Evolutionary conservation across 768 basidiomycete genomes (phyloP).

Genomic region (Suillus brevipes): DNA sequence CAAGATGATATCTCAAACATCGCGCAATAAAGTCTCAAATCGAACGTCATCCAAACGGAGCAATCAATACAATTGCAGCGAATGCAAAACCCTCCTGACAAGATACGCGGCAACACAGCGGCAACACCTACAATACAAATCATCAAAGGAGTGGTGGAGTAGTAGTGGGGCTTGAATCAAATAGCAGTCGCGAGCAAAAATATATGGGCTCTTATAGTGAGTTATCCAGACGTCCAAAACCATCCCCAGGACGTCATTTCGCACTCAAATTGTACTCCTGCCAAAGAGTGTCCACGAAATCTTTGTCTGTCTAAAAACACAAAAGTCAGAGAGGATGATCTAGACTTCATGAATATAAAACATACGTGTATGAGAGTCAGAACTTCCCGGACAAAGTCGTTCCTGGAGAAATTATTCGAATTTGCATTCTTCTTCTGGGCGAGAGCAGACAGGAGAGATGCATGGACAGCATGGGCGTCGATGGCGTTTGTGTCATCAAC

Average conservation of each 20-base stretch:
- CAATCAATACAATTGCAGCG: background rate
- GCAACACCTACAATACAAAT: background rate
- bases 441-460: constrained; percentile 28
- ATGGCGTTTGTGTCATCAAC: constrained; percentile 13
- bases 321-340: background rate
- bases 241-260: background rate
- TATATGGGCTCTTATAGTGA: constrained; percentile 4
- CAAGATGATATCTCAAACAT: background rate
- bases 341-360: constrained; percentile 9
- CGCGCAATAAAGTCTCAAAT: background rate
- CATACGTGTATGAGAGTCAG: constrained; percentile 62
- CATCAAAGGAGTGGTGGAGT: constrained; percentile 1
- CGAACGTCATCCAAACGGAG: background rate
- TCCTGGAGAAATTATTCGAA: constrained; percentile 41
- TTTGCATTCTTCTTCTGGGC: constrained; percentile 18
- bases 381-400: constrained; percentile 60
- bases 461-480: constrained; percentile 21
- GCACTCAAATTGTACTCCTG: constrained; percentile 43
- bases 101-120: background rate
- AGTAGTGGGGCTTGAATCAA: constrained; percentile 3
- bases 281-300: constrained; percentile 64
- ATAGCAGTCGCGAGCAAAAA: background rate
- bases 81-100: background rate
- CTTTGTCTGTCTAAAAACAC: constrained; percentile 54
- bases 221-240: background rate